Percentiles rank a stretch among this genome's conserved stretches.
phyloP scores from a whole-genome alignment of 495 filamentous ascomycete species.

The Penicillium robsamsonii region DNA sequence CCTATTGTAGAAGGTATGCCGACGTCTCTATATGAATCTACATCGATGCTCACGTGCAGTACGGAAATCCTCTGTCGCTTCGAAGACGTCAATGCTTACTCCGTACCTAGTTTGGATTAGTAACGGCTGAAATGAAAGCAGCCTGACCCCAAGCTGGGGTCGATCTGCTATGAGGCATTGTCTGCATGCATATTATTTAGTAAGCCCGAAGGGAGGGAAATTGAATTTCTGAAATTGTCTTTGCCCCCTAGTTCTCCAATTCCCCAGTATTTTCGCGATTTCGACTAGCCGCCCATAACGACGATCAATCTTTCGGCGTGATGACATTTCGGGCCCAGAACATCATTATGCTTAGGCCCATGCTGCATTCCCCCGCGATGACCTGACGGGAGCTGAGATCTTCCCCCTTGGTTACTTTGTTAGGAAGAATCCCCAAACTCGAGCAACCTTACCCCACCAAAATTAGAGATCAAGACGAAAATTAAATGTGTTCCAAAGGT shows the following conservation, averaged over 20 bases:
- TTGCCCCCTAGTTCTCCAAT: neutral
- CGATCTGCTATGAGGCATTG: neutral
- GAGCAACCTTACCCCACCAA: conserved; percentile 8
- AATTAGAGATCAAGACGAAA: neutral
- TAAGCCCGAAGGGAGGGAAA: neutral
- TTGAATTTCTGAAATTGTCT: neutral
- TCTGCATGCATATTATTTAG: neutral
- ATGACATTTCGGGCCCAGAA: neutral
- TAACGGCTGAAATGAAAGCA: neutral
- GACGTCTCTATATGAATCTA: neutral
- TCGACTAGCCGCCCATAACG: conserved; percentile 4
- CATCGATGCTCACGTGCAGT: neutral
- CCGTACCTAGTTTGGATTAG: neutral
- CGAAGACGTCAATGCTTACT: neutral
- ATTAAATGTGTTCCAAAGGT: neutral
- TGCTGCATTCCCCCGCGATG: conserved; percentile 10
- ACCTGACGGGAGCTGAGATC: conserved; percentile 6
- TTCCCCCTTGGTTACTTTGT: neutral
- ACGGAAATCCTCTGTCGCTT: neutral
- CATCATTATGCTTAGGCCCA: conserved; percentile 6
- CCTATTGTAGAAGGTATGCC: neutral
- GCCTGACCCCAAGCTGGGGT: neutral
- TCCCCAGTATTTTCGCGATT: neutral
- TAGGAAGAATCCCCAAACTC: conserved; percentile 2
- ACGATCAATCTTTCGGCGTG: conserved; percentile 4